Evolutionary conservation across 2,329 filamentous ascomycete species (phyloP).

Genomic region (Pestalotiopsis sp.): DNA sequence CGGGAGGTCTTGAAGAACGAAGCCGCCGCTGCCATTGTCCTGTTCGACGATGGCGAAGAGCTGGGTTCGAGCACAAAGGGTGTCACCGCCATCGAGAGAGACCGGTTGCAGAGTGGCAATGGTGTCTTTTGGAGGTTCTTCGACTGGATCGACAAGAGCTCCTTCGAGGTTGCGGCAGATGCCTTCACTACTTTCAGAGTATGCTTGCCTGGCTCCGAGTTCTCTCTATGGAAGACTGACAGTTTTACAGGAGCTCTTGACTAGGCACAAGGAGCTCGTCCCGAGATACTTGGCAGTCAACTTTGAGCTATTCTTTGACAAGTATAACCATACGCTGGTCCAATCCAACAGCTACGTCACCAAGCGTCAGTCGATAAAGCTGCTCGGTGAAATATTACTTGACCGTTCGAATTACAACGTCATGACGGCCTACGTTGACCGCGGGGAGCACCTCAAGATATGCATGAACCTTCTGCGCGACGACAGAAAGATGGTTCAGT

Average conservation of each 20-base stretch:
- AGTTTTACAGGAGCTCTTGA: conserved; percentile 75
- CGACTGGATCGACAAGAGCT: conserved; percentile 93
- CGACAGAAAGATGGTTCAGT: conserved; percentile 98
- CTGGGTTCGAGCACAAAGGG: conserved; percentile 74
- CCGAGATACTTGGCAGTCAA: conserved; percentile 86
- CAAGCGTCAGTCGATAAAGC: conserved; percentile 96
- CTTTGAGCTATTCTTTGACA: conserved; percentile 89
- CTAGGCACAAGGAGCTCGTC: conserved; percentile 89
- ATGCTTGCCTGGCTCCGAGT: conserved; percentile 31
- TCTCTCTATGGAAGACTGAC: neutral
- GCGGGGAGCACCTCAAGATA: conserved; percentile 93
- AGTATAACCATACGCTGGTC: conserved; percentile 85
- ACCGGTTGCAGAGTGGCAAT: conserved; percentile 72
- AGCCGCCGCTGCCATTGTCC: conserved; percentile 83
- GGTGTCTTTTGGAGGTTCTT: conserved; percentile 98
- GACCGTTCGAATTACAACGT: conserved; percentile 96
- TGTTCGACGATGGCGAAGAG: conserved; percentile 85
- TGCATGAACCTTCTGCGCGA: conserved; percentile 97
- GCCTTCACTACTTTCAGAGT: conserved; percentile 97
- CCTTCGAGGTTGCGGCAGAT: conserved; percentile 95
- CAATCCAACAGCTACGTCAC: conserved; percentile 97
- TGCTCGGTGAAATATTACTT: conserved; percentile 90
- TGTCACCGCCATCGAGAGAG: conserved; percentile 75
- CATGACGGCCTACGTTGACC: conserved; percentile 96
- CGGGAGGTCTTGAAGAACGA: conserved; percentile 89